Conservation (phyloP, 805 yeast species). For the Ogataea glucozyma region DNA sequence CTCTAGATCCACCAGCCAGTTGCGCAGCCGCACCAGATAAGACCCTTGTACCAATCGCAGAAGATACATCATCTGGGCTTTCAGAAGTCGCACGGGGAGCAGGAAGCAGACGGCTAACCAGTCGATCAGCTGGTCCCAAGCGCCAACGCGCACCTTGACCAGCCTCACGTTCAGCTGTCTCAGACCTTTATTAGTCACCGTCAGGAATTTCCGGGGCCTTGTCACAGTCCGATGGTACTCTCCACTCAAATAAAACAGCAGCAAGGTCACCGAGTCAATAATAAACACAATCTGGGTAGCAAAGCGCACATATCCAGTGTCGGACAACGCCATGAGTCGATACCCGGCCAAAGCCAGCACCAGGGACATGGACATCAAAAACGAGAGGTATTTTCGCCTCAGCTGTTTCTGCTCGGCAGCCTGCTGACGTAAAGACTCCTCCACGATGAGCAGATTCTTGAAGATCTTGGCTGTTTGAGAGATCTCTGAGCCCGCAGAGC, state of each 20-base stretch:
- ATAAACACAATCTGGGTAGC: constrained; percentile 56
- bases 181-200: constrained; percentile 85
- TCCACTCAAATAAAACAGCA: constrained; percentile 82
- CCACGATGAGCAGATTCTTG: constrained; percentile 78
- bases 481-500: constrained; percentile 22
- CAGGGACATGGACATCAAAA: constrained; percentile 45
- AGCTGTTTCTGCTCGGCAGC: constrained; percentile 68
- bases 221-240: constrained; percentile 85
- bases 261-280: constrained; percentile 64
- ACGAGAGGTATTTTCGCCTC: constrained; percentile 61
- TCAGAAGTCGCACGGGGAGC: constrained; percentile 19
- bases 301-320: constrained; percentile 38
- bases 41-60: constrained; percentile 12
- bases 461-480: constrained; percentile 64
- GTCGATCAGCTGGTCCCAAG: constrained; percentile 35
- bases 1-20: constrained; percentile 30
- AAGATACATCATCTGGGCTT: constrained; percentile 10
- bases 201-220: constrained; percentile 73
- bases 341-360: constrained; percentile 40
- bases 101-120: constrained; percentile 17
- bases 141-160: constrained; percentile 55
- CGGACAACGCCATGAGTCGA: constrained; percentile 31
- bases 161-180: constrained; percentile 78
- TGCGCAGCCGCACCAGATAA: constrained; percentile 15
- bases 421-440: constrained; percentile 83